Evolutionary conservation across 2,329 filamentous ascomycete species (phyloP), one percentile per base, ranked within the genome.

Genomic region (Trichophyton mentagrophytes): DNA sequence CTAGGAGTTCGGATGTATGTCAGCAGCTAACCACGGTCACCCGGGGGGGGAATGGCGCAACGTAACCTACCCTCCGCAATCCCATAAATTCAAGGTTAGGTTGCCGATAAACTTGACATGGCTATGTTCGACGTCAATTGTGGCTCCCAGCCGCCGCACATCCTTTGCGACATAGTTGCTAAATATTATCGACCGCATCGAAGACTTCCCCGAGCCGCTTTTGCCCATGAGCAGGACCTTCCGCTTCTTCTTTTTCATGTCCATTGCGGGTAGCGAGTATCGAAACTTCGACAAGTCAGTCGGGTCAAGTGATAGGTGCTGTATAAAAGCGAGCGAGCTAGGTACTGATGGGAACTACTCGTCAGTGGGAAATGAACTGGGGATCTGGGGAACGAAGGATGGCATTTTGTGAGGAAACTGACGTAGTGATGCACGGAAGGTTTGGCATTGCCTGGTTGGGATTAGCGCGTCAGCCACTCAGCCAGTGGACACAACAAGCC

Each of bases 81-180:
- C 93, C 93, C 93, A 99, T 17, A 99, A 83, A 75, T 99, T 97
- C 68, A 99, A 82, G 60, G 93, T 96, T 59, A 99, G 80, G 74
- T 97, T 97, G 59, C 93, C 93, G 77, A 99, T 88, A 77, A 99
- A 99, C 74, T 96, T 96, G 76, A 97, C 93, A 77, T 96, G 93
- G 64, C 90, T 96, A 69, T 97, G 88, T 75, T 99, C 93, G 63
- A 99, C 93, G 72, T 99, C 93, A 71, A 99, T 97, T 11, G 93
- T 99, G 1, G 93, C 93, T 66, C 93, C 93, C 61, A 99, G 79
- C 62, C 93, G 81, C 44, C 93, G 83, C 5, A 96, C 96, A 74
- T 99, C 93, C 71, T 95, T 90, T 61, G 93, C 93, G 66, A 97
- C 91, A 73, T 96, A 97, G 76, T 97, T 97, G 79, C 89, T 96